Percentiles rank a stretch among this genome's conserved stretches.
These are phyloP conservation scores for Phycomyces nitens DNA, from an alignment of 192 early-diverging fungal genomes.

Conservation along the genomic window DNA sequence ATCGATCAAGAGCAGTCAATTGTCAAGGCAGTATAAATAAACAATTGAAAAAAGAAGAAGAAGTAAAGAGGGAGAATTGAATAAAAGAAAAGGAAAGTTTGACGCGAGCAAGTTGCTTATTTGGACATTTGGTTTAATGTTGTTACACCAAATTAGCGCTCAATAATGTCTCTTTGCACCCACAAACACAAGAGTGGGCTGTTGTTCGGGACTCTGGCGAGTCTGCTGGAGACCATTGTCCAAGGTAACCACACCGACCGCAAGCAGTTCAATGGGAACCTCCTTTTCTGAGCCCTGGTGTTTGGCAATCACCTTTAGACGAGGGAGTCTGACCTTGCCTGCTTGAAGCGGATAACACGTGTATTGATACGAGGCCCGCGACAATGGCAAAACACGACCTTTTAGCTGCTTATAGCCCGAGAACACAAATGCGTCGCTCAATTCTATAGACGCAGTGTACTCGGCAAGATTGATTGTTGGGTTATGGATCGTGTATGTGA, in stretches of 20 bases:
- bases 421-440: slow-evolving; percentile 72
- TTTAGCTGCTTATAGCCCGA: slow-evolving; percentile 63
- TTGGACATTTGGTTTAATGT: not conserved
- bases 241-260: slow-evolving; percentile 13
- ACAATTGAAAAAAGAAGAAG: not conserved
- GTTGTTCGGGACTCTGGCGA: not conserved
- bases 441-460: slow-evolving; percentile 56
- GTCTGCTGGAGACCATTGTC: slow-evolving; percentile 14
- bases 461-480: slow-evolving; percentile 48
- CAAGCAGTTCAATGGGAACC: slow-evolving; percentile 11
- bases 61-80: not conserved
- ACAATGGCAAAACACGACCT: slow-evolving; percentile 56
- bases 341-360: slow-evolving; percentile 59
- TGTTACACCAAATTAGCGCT: not conserved
- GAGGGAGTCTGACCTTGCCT: slow-evolving; percentile 57
- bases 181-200: slow-evolving; percentile 22
- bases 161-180: slow-evolving; percentile 25
- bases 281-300: slow-evolving; percentile 23
- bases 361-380: slow-evolving; percentile 45
- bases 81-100: not conserved
- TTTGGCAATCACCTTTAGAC: slow-evolving; percentile 37
- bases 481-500: slow-evolving; percentile 63
- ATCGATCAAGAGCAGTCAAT: too few relatives aligned
- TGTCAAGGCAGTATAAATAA: not conserved
- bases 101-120: too few relatives aligned